Evolutionary conservation across 257 asterid species (phyloP).

Genomic region (Misopates orontium): DNA sequence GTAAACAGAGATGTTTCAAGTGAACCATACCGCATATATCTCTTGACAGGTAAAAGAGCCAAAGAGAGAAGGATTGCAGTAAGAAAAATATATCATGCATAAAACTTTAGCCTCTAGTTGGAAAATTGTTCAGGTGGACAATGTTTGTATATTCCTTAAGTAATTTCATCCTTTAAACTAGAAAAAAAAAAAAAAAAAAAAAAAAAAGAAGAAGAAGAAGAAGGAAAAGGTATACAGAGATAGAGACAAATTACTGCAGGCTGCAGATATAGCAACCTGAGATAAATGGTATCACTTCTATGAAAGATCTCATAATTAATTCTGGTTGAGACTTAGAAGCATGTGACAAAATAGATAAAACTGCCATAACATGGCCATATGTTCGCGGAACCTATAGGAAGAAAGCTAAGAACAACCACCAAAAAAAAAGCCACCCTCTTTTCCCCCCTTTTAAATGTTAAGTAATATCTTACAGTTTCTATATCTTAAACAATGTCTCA

Average conservation of each 20-base stretch:
- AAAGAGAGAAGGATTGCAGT: neutral
- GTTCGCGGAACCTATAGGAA: no score
- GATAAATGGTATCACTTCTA: conserved; percentile 5
- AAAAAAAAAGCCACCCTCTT: no score
- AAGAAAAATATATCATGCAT: no score
- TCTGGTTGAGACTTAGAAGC: neutral
- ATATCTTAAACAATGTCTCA: no score
- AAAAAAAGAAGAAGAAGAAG: no score
- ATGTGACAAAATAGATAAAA: conserved; percentile 1
- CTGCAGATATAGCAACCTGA: neutral
- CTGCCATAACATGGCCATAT: neutral
- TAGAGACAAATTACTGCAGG: neutral
- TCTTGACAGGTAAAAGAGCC: conserved; percentile 1
- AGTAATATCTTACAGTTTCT: neutral
- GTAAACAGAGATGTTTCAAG: no score
- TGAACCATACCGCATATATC: neutral
- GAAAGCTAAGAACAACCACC: no score
- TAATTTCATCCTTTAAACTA: neutral
- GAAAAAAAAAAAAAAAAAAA: neutral
- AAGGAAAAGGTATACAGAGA: neutral
- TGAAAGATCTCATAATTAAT: conserved; percentile 9
- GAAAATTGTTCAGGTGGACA: neutral
- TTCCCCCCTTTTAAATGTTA: neutral
- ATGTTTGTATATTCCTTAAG: neutral
- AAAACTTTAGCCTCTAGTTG: neutral